Evolutionary conservation across 164 flowering plant genomes (phyloP).

Genomic region (Chimonanthus salicifolius): DNA sequence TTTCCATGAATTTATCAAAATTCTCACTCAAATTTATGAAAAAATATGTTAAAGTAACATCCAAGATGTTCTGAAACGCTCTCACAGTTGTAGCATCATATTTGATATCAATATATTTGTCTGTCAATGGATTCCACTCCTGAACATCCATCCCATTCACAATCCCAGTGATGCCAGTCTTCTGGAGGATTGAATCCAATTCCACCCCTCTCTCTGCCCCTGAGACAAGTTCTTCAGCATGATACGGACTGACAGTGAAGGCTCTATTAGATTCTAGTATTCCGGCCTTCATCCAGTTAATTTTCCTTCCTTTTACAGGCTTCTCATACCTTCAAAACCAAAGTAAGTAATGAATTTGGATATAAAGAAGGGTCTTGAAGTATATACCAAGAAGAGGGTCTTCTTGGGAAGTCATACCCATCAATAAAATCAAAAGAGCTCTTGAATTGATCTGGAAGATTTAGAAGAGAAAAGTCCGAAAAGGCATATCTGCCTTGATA

Average conservation of each 20-base stretch:
- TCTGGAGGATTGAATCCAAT: conserved; percentile 47
- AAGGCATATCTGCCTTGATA: conserved; percentile 91
- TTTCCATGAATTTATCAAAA: not conserved
- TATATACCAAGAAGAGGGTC: not conserved
- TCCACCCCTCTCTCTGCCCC: conserved; percentile 72
- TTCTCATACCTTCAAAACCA: conserved; percentile 48
- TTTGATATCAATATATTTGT: conserved; percentile 52
- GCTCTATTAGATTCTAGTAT: conserved; percentile 59
- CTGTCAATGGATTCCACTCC: conserved; percentile 84
- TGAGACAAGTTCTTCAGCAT: conserved; percentile 72
- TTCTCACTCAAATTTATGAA: not conserved
- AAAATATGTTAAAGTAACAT: not conserved
- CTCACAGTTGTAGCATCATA: conserved; percentile 75
- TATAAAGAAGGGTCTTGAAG: not conserved
- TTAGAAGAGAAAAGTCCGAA: conserved; percentile 62
- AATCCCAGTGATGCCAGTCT: conserved; percentile 49
- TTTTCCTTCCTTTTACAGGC: conserved; percentile 89
- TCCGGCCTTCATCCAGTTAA: conserved; percentile 97
- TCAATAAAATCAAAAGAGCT: conserved; percentile 86
- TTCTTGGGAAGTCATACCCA: conserved; percentile 42
- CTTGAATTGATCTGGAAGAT: conserved; percentile 58
- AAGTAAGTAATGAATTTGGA: not conserved
- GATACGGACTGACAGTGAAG: conserved; percentile 83
- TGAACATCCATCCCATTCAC: conserved; percentile 93
- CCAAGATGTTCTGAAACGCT: conserved; percentile 1